Conservation (phyloP, 192 early-diverging fungal genomes). For the Linnemannia exigua region DNA sequence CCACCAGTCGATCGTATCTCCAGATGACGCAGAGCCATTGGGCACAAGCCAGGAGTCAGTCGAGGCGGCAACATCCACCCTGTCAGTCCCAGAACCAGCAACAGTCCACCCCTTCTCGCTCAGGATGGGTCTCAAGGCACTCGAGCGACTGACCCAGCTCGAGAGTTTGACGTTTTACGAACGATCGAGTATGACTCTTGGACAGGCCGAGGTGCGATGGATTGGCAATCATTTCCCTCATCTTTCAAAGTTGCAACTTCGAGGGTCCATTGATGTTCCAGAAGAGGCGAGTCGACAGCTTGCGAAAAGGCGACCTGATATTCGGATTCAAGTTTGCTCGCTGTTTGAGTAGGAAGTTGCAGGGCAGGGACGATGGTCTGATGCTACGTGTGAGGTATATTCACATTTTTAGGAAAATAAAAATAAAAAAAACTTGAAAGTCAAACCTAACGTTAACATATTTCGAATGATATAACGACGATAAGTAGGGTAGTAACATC, state of each 20-base stretch:
- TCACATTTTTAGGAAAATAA: no score
- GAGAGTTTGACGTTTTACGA: slow-evolving; percentile 37
- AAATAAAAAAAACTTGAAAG: no score
- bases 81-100: no score
- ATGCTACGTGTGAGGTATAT: no score
- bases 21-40: not conserved
- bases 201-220: slow-evolving; percentile 29
- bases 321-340: slow-evolving; percentile 34
- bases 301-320: not conserved
- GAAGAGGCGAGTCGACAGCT: not conserved
- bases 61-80: not conserved
- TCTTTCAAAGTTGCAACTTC: slow-evolving; percentile 22
- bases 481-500: no score
- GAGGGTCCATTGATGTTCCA: slow-evolving; percentile 34
- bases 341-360: slow-evolving; percentile 29
- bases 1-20: not conserved
- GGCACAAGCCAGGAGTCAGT: no score
- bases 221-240: slow-evolving; percentile 26
- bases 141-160: slow-evolving; percentile 21
- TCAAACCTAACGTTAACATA: no score
- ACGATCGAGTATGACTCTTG: slow-evolving; percentile 21
- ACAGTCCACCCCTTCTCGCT: slow-evolving; percentile 32
- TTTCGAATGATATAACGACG: no score
- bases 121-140: slow-evolving; percentile 32
- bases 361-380: no score